Evolutionary conservation across 352 stramenopile species (phyloP), one percentile per base, ranked within the genome.

Genomic region (Globisporangium cystogenes): DNA sequence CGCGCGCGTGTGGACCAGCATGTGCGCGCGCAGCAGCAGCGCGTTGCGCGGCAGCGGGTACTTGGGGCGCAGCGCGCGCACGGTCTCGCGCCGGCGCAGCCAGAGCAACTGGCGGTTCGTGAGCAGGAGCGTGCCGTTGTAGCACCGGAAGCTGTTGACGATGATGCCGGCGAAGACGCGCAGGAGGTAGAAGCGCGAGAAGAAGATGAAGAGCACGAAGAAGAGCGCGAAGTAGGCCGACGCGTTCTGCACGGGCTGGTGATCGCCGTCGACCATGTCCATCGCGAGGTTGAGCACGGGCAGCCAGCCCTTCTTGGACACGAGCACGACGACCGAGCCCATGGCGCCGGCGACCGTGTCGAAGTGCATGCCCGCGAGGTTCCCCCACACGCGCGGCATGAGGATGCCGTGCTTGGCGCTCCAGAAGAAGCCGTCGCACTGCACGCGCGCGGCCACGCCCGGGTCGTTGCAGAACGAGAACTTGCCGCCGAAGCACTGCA

Each of bases 291-390:
- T 93, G 16, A 95, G 76, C 54, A 90, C 83, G 0, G 79, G 79
- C 1, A 90, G 64, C 85, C 85, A 95, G 16, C 76, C 81, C 70
- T 93, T 93, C 67, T 92, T 92, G 7, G 85, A 87, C 5, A 95
- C 61, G 11, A 93, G 55, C 42, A 87, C 84, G n/a, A 93, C 64
- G 23, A 94, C 79, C 0, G 80, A 88, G 6, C 69, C 65, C 65
- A 95, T 87, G 12, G 86, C 81, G 3, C 72, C 79, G 8, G 64
- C 65, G n/a, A 95, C 87, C 37, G 87, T 80, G 58, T 95, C 83
- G 48, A 95, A 95, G 50, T 90, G 79, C 53, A 93, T 73, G 4
- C 76, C 77, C 0, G 81, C 79, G 1, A 84, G 70, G 54, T 92
- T 87, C 15, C 74, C 76, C 83, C 83, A 95, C 6, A 94, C 82